Conservation (phyloP, 768 basidiomycete species). For the Aureoboletus auriporus region DNA sequence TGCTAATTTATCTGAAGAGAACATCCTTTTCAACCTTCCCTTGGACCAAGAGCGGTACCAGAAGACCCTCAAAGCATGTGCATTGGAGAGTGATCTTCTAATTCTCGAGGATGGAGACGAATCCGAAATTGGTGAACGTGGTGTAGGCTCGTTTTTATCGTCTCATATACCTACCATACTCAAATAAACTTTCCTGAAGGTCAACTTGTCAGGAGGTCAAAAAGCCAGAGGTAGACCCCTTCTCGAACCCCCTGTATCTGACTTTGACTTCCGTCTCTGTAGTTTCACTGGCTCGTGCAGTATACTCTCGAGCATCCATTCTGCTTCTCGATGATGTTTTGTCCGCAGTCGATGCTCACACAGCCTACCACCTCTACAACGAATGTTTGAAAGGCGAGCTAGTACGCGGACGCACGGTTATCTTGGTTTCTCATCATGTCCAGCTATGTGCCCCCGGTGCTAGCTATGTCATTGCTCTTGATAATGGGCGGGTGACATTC, state of each 20-base stretch:
- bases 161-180: not conserved
- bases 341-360: constrained; percentile 76
- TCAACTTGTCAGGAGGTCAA: constrained; percentile 49
- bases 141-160: constrained; percentile 38
- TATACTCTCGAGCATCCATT: constrained; percentile 83
- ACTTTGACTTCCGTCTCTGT: not conserved
- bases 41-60: constrained; percentile 70
- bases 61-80: constrained; percentile 73
- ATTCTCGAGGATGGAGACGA: constrained; percentile 88
- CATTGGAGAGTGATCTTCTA: constrained; percentile 68
- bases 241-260: not conserved
- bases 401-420: constrained; percentile 71
- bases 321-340: constrained; percentile 83
- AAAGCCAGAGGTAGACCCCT: constrained; percentile 55
- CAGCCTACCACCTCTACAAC: constrained; percentile 76
- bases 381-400: constrained; percentile 80
- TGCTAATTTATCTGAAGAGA: constrained; percentile 36
- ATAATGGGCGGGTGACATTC: constrained; percentile 66
- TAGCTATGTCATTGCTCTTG: constrained; percentile 76
- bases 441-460: constrained; percentile 82
- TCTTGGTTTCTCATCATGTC: constrained; percentile 93
- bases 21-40: constrained; percentile 80
- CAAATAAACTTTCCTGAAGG: constrained; percentile 14
- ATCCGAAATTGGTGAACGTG: constrained; percentile 84
- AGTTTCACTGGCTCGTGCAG: constrained; percentile 79